These are phyloP conservation scores for Penicillium sp. DNA, from an alignment of 2,329 filamentous ascomycete species.

Conservation along the genomic window DNA sequence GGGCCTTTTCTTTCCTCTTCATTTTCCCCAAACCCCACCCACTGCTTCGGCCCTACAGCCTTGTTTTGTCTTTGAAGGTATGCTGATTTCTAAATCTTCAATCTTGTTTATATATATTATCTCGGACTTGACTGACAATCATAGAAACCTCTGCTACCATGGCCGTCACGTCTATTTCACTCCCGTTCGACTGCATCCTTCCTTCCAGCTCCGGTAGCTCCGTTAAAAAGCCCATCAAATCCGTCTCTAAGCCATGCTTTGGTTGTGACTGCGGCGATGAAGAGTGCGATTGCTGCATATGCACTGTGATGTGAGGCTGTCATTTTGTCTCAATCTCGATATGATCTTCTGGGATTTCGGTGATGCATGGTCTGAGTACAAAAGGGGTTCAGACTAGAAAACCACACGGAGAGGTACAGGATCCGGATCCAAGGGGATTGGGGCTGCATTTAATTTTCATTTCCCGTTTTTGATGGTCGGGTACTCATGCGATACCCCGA, in stretches of 20 bases:
- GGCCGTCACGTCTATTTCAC: constrained; percentile 20
- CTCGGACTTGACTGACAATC: background rate
- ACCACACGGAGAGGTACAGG: background rate
- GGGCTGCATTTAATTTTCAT: background rate
- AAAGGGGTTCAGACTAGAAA: background rate
- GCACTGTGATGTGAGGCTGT: constrained; percentile 38
- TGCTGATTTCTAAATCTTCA: background rate
- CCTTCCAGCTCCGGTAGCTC: constrained; percentile 37
- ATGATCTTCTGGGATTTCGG: background rate
- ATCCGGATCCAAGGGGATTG: background rate
- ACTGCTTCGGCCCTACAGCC: background rate
- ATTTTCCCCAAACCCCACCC: background rate
- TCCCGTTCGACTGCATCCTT: constrained; percentile 32
- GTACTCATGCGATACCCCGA: background rate
- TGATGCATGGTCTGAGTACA: background rate
- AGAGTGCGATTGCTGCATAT: constrained; percentile 43
- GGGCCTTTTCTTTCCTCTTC: background rate
- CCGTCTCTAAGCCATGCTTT: constrained; percentile 41
- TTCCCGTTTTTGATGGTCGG: background rate
- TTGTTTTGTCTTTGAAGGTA: background rate
- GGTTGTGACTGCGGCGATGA: constrained; percentile 43
- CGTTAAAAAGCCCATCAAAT: constrained; percentile 39
- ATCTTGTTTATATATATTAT: too few relatives aligned
- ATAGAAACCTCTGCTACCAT: background rate
- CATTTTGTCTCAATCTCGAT: background rate